Evolutionary conservation across 768 basidiomycete species (phyloP).

Genomic region (Myochromella boudieri): DNA sequence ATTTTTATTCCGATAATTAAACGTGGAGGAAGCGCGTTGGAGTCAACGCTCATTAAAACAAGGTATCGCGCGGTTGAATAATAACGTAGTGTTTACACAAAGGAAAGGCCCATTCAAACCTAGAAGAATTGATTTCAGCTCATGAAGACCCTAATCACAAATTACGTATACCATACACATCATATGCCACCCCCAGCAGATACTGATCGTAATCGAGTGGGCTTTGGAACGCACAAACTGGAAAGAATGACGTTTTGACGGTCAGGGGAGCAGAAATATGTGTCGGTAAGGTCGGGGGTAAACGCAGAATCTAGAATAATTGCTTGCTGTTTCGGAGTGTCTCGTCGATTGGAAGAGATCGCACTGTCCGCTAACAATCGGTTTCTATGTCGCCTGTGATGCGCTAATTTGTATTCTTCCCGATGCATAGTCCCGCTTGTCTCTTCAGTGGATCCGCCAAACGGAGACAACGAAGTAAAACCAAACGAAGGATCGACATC

Average conservation of each 20-base stretch:
- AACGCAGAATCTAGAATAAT: background rate
- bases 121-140: too few relatives aligned
- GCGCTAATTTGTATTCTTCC: background rate
- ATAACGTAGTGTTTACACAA: too few relatives aligned
- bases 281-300: background rate
- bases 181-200: conserved; percentile 26
- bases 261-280: background rate
- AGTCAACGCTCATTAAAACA: too few relatives aligned
- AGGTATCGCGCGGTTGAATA: too few relatives aligned
- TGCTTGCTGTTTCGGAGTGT: background rate
- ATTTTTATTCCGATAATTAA: too few relatives aligned
- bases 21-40: too few relatives aligned
- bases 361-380: background rate
- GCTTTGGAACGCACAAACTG: conserved; percentile 9
- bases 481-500: conserved; percentile 1
- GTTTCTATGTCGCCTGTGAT: background rate
- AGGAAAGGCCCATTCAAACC: too few relatives aligned
- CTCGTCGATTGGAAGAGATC: background rate
- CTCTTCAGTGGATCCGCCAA: background rate
- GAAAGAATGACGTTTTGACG: conserved; percentile 2
- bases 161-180: conserved; percentile 2
- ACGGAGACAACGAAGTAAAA: background rate
- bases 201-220: conserved; percentile 20
- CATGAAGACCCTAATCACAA: background rate
- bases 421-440: background rate